These are phyloP conservation scores for Botrytis medusae DNA, from an alignment of 2,329 filamentous ascomycete species.

Conservation along the genomic window DNA sequence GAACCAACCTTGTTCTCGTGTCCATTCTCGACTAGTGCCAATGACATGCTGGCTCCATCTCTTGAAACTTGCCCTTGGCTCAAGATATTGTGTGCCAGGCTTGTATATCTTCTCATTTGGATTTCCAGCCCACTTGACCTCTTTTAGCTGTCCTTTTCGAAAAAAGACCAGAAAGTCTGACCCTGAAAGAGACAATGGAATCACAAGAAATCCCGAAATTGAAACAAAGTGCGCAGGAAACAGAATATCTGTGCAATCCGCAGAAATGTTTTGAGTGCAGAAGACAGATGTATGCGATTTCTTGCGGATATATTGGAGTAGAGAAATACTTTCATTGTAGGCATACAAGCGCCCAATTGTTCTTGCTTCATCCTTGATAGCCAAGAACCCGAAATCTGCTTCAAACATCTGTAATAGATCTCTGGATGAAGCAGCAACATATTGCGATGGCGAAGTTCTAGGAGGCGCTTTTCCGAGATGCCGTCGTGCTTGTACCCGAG, in stretches of 20 bases:
- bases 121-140: constrained; percentile 80
- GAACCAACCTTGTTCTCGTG: constrained; percentile 63
- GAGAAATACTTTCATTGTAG: constrained; percentile 77
- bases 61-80: constrained; percentile 78
- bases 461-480: constrained; percentile 18
- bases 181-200: constrained; percentile 76
- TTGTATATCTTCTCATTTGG: constrained; percentile 77
- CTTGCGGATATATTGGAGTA: constrained; percentile 82
- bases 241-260: constrained; percentile 77
- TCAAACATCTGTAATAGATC: constrained; percentile 31
- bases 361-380: constrained; percentile 83
- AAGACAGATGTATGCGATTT: constrained; percentile 72
- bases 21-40: constrained; percentile 84
- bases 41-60: constrained; percentile 74
- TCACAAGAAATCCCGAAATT: constrained; percentile 79
- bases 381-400: constrained; percentile 64
- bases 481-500: constrained; percentile 25
- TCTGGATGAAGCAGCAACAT: constrained; percentile 28
- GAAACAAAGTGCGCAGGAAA: constrained; percentile 77
- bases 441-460: constrained; percentile 24
- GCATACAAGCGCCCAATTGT: constrained; percentile 75
- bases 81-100: constrained; percentile 72
- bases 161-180: constrained; percentile 90
- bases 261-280: constrained; percentile 70
- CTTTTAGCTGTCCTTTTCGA: constrained; percentile 69